A percentile compares a stretch with the other conserved stretches of the same genome.
Conservation (phyloP, 805 yeast genomes). For the Candida tibetensis region DNA sequence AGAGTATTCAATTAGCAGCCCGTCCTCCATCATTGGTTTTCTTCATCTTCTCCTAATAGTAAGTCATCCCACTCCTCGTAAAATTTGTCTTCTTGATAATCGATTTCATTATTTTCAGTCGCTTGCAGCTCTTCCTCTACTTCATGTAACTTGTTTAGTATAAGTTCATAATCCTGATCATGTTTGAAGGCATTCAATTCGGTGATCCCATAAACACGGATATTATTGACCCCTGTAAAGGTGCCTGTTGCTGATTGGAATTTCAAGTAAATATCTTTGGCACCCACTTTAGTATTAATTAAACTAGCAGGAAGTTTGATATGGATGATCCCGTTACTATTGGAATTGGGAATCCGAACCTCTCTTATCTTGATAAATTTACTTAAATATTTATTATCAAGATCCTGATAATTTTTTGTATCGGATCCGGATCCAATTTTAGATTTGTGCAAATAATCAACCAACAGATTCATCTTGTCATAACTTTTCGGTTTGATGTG, state of each 20-base stretch:
- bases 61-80: neutral
- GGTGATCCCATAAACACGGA: constrained; percentile 31
- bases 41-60: constrained; percentile 1
- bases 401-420: constrained; percentile 2
- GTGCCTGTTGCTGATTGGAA: constrained; percentile 11
- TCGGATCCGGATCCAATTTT: constrained; percentile 1
- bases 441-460: constrained; percentile 17
- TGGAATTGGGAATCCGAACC: constrained; percentile 11
- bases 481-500: constrained; percentile 29
- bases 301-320: constrained; percentile 33
- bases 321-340: constrained; percentile 18
- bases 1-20: too few relatives aligned
- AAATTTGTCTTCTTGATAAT: neutral
- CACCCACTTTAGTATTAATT: constrained; percentile 30
- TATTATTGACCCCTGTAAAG: constrained; percentile 13
- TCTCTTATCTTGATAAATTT: constrained; percentile 33
- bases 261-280: constrained; percentile 33
- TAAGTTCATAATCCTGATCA: constrained; percentile 21
- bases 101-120: neutral
- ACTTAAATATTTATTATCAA: constrained; percentile 24
- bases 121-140: constrained; percentile 2
- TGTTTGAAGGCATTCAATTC: constrained; percentile 26
- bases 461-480: constrained; percentile 16
- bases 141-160: constrained; percentile 11
- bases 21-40: too few relatives aligned